Evolutionary conservation across 1,284 basidiomycete species (phyloP), one percentile per base, ranked within the genome.

Genomic region (Nidula niveotomentosa): DNA sequence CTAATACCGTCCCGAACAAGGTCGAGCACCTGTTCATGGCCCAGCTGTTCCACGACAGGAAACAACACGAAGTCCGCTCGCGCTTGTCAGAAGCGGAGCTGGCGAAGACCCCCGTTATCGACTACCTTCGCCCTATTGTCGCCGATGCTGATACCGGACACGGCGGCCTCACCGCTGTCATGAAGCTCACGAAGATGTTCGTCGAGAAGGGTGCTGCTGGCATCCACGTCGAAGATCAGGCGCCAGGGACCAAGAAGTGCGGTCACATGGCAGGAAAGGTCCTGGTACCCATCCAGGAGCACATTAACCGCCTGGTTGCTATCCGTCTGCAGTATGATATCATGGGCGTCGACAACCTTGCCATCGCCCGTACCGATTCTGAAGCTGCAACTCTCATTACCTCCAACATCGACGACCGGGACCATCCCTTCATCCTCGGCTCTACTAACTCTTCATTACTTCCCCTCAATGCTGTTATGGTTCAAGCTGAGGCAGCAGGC

Each of bases 251-350:
- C 45, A 94, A 94, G 76, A 94, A 86, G 84, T 96, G 94, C 67
- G 94, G 94, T 15, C 94, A 96, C 75, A 82, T 95, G 65, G 90
- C 90, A n/a, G 94, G 94, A 55, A 96, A 96, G 72, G 93, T 96
- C 45, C 81, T 96, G 54, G 94, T 96, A 1, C 94, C 94, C 12
- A 88, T 91, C 3, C 92, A 90, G 8, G 88, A 91, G 18, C 94
- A 96, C 66, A 78, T 93, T 58, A 90, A 91, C 49, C 88, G 94
- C 36, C 83, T 96, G 53, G 79, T 93, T 59, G 84, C 93, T 10
- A 79, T 91, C 35, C 89, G 94, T 33, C 93, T 95, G 77, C 93
- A 94, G 71, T 85, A 93, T 60, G 94, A 96, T 70, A 76, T 96
- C 55, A 79, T 96, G 60, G 89, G 92, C 66, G 88, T 90, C 51